Base-by-base conservation (phyloP, 1,284 basidiomycete genomes). In the Xanthoconium separans region DNA sequence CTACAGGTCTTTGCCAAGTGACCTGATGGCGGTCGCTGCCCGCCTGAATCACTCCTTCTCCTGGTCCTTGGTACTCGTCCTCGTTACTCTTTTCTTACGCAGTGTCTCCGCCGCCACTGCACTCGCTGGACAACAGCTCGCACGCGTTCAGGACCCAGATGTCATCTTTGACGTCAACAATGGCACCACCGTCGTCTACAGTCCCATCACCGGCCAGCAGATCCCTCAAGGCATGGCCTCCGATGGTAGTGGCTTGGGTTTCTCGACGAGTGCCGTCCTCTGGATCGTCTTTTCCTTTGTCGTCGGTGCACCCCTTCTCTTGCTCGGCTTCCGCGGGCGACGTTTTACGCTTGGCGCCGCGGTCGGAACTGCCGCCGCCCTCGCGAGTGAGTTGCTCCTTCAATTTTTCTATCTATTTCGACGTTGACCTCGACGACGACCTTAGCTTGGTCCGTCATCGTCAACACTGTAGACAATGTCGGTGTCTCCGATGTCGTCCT, bases 201-300 rank as follows among this genome's bases (percentile, higher is more conserved):
- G 83, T 57, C 69, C 80, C 5, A 24, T 40, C 27, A 80, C 80
- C 0, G 66, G 70, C 16, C 60, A 73, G 43, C 50, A 65, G 27
- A 74, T 86, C 16, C 66, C 76, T 3, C 85, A 87, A 66, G 80
- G 78, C 1, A 51, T 72, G 7, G 84, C 80, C 3, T 75, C 81
- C 3, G 85, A 87, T 62, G 85, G 84, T 8, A 73, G 77, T 43
- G 85, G 85, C 9, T 59, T 63, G 2, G 77, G 72, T 30, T 80
- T 80, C 58, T 71, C 77, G 47, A 56, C 70, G 2, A 66, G 80
- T 24, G 81, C 83, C 2, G 53, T 83, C 18, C 61, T 85, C 16
- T 87, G 85, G 85, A 75, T 85, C 10, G 69, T 63, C 12, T 83
- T 80, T 58, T 75, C 73, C 27, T 73, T 83, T 51, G 56, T 72